Evolutionary conservation across 2,329 filamentous ascomycete species (phyloP), one percentile per base, ranked within the genome.

Genomic region (Pseudogymnoascus sp.): DNA sequence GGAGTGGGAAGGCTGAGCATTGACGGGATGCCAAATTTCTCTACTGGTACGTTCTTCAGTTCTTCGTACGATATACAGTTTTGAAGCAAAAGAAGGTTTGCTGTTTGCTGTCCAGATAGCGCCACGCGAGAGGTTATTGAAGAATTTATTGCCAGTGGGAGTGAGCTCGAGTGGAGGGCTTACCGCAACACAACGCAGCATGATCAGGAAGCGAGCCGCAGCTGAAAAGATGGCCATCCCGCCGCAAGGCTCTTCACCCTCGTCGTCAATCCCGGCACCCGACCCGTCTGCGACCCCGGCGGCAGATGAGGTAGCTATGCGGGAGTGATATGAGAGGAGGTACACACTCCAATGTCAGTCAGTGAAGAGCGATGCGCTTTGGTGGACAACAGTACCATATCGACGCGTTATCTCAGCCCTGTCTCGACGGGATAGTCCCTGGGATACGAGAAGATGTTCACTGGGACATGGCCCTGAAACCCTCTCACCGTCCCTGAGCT

Each of bases 271-370:
- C 24, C 26, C 6, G 8, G 26, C 14, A 31, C 24, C 24, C 24
- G 14, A 33, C 46, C 43, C 14, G 5, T 5, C 14, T 31, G 24
- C 14, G 43, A 28, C 6, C 26, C 10, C 5, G 46, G 46, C 46
- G 46, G 46, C 46, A 56, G 46, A 56, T 33, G 46, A 56, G n/a
- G n/a, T n/a, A 56, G n/a, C 46, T 16, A 56, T 56, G 26, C 26
- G 8, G 26, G 26, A 56, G 43, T 6, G n/a, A 33, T n/a, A 56
- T 31, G 46, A 56, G 46, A 31, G 26, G 46, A 56, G 26, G 28
- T 26, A 19, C 26, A 11, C 26, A 56, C 8, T 10, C 41, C 26
- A 56, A n/a, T 4, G 26, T 11, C n/a, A 10, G 3, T 31, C 26
- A 56, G n/a, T 11, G 46, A 56, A 56, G n/a, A 33, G n/a, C 10